Conservation (phyloP, 2,329 filamentous ascomycete species). For the Teratosphaeria epicoccoides region DNA sequence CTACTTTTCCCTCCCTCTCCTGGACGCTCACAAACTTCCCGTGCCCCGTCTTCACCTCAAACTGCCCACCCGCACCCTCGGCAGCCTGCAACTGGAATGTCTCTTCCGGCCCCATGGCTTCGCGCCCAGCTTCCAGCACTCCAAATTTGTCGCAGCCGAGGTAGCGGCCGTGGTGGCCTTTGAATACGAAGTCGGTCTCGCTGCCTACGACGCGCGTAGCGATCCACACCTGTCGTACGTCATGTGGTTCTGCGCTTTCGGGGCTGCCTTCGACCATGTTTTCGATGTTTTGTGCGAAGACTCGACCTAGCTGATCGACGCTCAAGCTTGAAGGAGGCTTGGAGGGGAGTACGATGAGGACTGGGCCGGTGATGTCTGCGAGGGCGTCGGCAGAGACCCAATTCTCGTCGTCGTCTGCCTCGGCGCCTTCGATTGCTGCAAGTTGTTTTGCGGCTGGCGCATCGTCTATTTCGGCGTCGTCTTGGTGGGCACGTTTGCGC, state of each 20-base stretch:
- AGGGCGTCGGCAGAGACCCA: slow-evolving; percentile 79
- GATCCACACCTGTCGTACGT: slow-evolving; percentile 92
- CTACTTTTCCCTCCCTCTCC: slow-evolving; percentile 38
- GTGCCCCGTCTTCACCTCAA: slow-evolving; percentile 34
- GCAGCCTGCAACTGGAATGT: slow-evolving; percentile 60
- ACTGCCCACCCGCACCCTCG: slow-evolving; percentile 41
- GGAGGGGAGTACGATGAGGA: slow-evolving; percentile 73
- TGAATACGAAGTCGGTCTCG: slow-evolving; percentile 65
- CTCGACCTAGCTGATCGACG: slow-evolving; percentile 74
- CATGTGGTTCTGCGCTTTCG: slow-evolving; percentile 82
- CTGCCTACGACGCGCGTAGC: slow-evolving; percentile 74
- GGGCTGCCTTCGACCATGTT: slow-evolving; percentile 80
- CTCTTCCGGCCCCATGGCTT: slow-evolving; percentile 77
- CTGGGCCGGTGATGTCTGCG: slow-evolving; percentile 67
- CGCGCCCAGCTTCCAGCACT: slow-evolving; percentile 61
- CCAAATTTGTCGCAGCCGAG: slow-evolving; percentile 79
- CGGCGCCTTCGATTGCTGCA: slow-evolving; percentile 25
- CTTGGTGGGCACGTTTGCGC: slow-evolving; percentile 59
- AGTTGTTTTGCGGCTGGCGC: slow-evolving; percentile 26
- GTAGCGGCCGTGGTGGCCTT: slow-evolving; percentile 79
- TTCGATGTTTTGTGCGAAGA: slow-evolving; percentile 72
- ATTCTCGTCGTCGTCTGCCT: slow-evolving; percentile 61
- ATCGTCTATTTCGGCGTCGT: slow-evolving; percentile 32
- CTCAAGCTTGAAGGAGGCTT: slow-evolving; percentile 64
- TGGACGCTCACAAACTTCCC: slow-evolving; percentile 51